Percentiles rank a stretch among this genome's conserved stretches.
Evolutionary conservation across 2,329 filamentous ascomycete genomes (phyloP).

Genomic region (Colletotrichum kahawae): DNA sequence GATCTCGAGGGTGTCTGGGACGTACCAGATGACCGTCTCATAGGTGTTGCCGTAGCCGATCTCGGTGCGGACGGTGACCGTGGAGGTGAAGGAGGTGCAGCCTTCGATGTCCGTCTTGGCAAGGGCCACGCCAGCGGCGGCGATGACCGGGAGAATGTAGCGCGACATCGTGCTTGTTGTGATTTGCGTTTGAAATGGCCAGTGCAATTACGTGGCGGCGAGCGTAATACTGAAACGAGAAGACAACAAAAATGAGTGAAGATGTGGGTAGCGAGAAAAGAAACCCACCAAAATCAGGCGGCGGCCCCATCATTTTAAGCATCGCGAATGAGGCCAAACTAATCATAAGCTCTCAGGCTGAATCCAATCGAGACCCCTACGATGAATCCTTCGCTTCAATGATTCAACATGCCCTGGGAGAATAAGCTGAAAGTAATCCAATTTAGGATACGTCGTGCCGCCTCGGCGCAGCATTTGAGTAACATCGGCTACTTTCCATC

Average conservation of each 20-base stretch:
- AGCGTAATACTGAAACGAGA: background rate
- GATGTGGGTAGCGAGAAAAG: background rate
- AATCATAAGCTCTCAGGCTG: no score
- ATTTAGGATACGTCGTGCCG: background rate
- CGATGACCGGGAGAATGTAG: slow-evolving; percentile 26
- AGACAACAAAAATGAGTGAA: background rate
- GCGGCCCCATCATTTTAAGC: background rate
- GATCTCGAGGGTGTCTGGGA: slow-evolving; percentile 67
- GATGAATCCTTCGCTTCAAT: background rate
- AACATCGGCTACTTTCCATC: background rate
- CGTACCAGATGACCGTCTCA: slow-evolving; percentile 60
- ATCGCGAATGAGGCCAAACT: background rate
- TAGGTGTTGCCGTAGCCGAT: slow-evolving; percentile 31
- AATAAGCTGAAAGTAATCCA: background rate
- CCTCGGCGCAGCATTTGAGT: background rate
- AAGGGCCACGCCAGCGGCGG: slow-evolving; percentile 30
- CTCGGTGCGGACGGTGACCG: slow-evolving; percentile 26
- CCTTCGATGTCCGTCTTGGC: slow-evolving; percentile 51
- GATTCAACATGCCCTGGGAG: background rate
- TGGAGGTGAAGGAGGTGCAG: slow-evolving; percentile 42
- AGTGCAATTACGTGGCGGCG: background rate
- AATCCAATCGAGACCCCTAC: background rate
- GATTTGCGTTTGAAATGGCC: background rate
- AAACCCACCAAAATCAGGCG: no score
- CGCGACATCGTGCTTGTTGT: background rate